A percentile compares a stretch with the other conserved stretches of the same genome.
Conservation (phyloP, 768 basidiomycete species). For the Kwoniella dendrophila region DNA sequence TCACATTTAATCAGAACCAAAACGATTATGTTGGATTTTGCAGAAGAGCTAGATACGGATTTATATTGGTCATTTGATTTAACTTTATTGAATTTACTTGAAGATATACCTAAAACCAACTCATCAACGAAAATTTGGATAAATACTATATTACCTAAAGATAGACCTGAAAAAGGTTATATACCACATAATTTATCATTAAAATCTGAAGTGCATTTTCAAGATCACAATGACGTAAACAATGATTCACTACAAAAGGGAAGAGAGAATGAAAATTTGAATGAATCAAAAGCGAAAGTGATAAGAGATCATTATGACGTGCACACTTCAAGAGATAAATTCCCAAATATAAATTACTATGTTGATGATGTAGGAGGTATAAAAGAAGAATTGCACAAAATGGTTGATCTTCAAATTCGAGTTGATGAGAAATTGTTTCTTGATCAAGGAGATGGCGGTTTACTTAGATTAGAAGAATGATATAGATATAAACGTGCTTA, state of each 20-base stretch:
- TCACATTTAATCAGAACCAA: not conserved
- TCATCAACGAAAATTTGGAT: not conserved
- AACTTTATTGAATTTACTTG: not conserved
- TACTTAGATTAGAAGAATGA: not conserved
- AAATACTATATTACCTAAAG: not conserved
- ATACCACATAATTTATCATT: slow-evolving; percentile 10
- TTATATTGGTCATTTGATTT: slow-evolving; percentile 10
- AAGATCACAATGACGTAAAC: not conserved
- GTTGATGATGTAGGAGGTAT: slow-evolving; percentile 3
- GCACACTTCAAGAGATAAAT: not conserved
- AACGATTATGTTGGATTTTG: not conserved
- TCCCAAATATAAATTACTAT: slow-evolving; percentile 3
- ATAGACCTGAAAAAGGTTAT: slow-evolving; percentile 3
- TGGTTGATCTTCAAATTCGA: not conserved
- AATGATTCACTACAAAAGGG: not conserved
- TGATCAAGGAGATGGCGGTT: slow-evolving; percentile 4
- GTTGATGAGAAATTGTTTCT: slow-evolving; percentile 4
- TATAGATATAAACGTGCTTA: not conserved
- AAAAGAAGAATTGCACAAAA: slow-evolving; percentile 5
- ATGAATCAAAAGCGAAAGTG: slow-evolving; percentile 4
- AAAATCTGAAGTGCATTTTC: slow-evolving; percentile 1
- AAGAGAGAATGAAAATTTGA: not conserved
- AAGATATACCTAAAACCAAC: not conserved
- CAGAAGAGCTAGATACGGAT: not conserved
- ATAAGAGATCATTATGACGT: slow-evolving; percentile 22